Conservation (phyloP, 106 monocot species). For the Allium cepa region DNA sequence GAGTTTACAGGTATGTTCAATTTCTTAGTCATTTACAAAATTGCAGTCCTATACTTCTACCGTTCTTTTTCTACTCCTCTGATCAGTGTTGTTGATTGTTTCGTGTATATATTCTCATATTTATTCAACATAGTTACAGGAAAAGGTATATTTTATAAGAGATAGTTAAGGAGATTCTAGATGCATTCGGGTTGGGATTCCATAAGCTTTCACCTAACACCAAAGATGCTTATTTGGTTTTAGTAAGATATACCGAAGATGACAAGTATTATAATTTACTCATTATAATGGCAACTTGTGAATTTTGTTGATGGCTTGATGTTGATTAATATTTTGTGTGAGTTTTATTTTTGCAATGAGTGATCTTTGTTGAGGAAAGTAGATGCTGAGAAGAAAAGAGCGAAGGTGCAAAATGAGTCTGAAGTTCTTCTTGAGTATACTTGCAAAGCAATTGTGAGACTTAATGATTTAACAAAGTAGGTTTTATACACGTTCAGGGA, state of each 20-base stretch:
- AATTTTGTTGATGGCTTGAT: not conserved
- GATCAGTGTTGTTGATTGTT: too few relatives aligned
- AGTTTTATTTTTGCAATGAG: slow-evolving; percentile 88
- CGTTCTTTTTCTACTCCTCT: too few relatives aligned
- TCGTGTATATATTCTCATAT: too few relatives aligned
- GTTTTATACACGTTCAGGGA: slow-evolving; percentile 1
- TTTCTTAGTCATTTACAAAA: too few relatives aligned
- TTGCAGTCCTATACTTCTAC: too few relatives aligned
- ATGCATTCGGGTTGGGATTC: slow-evolving; percentile 50
- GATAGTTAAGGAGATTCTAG: slow-evolving; percentile 73
- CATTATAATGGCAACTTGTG: not conserved
- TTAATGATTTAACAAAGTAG: slow-evolving; percentile 84
- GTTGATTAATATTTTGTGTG: not conserved
- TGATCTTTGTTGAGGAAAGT: slow-evolving; percentile 76
- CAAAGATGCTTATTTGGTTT: slow-evolving; percentile 65
- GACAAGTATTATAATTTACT: slow-evolving; percentile 39
- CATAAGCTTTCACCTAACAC: slow-evolving; percentile 62
- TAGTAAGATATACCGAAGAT: slow-evolving; percentile 74
- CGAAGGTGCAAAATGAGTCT: slow-evolving; percentile 79
- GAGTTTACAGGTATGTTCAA: too few relatives aligned
- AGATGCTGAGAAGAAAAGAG: slow-evolving; percentile 88
- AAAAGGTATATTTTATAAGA: too few relatives aligned
- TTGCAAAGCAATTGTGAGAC: slow-evolving; percentile 84
- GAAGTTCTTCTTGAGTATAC: slow-evolving; percentile 82
- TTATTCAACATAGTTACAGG: too few relatives aligned